Evolutionary conservation across 768 basidiomycete genomes (phyloP), one percentile per base, ranked within the genome.

Genomic region (Daedaleopsis sinensis): DNA sequence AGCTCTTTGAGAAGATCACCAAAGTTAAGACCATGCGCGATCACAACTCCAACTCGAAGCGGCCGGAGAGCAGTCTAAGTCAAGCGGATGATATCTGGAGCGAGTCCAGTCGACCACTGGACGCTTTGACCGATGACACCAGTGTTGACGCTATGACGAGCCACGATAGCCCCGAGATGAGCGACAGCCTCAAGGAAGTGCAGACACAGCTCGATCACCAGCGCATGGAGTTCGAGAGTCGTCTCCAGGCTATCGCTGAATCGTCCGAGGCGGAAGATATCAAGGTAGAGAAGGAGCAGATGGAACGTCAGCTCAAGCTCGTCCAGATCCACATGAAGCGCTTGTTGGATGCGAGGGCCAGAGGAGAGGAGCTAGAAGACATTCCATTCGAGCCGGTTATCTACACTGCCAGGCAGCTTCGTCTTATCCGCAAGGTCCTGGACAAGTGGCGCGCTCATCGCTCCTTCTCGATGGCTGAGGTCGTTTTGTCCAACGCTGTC

Each of bases 391-490:
- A 96, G 70, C 88, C 93, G 21, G 83, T 87, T 58, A 84, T 94
- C 52, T 97, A 94, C 75, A 82, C 87, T 18, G 93, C 91, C 24
- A 87, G 78, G 70, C 92, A 97, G 70, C 79, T 96, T 42, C 81
- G 91, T 62, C 76, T 96, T 57, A 93, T 95, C 53, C 83, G 89
- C 68, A 90, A 88, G 71, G 91, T 90, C 10, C 73, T 98, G 66
- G 88, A 89, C 64, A 86, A 84, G 66, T 99, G 96, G 96, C 82
- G 92, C 65, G 82, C 86, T 0, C 88, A 93, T 74, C 80, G 90
- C 23, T 83, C 90, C 8, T 95, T 97, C 71, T 90, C 89, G 0
- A 96, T 98, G 93, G 93, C 96, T 1, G 96, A 98, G 76, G 79
- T 83, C 32, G 87, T 95, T 23, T 77, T 98, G 54, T 88, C 90